Evolutionary conservation across 805 yeast genomes (phyloP).

Genomic region (Phaffomyces opuntiae): DNA sequence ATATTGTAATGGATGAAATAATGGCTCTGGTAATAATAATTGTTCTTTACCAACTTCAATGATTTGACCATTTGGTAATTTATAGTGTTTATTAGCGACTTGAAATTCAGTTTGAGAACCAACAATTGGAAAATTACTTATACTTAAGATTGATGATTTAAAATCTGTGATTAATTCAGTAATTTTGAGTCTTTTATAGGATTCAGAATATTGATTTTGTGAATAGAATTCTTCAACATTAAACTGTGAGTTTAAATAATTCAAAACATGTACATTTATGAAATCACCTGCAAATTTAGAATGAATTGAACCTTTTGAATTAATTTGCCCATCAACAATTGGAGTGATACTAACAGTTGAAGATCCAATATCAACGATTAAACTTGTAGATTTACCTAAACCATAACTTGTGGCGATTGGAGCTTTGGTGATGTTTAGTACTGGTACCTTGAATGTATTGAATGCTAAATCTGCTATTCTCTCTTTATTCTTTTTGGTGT

Average conservation of each 20-base stretch:
- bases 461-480: constrained; percentile 67
- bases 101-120: constrained; percentile 27
- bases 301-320: constrained; percentile 56
- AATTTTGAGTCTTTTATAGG: constrained; percentile 32
- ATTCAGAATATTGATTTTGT: constrained; percentile 23
- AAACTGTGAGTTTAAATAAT: constrained; percentile 33
- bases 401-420: constrained; percentile 76
- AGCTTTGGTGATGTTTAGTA: constrained; percentile 65
- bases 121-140: constrained; percentile 34
- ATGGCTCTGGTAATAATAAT: constrained; percentile 51
- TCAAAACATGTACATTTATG: constrained; percentile 54
- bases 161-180: constrained; percentile 41
- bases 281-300: constrained; percentile 83
- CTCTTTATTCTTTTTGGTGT: constrained; percentile 47
- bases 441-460: constrained; percentile 67
- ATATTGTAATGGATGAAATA: constrained; percentile 58
- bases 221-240: constrained; percentile 18
- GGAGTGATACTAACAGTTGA: constrained; percentile 69
- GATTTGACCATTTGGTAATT: constrained; percentile 50
- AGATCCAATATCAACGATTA: constrained; percentile 77
- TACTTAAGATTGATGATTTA: constrained; percentile 34
- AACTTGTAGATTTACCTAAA: constrained; percentile 69
- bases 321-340: constrained; percentile 64
- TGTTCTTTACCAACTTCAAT: constrained; percentile 47
- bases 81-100: constrained; percentile 37